Base-by-base conservation (phyloP, 192 early-diverging fungal species). In the Dispira simplex region DNA sequence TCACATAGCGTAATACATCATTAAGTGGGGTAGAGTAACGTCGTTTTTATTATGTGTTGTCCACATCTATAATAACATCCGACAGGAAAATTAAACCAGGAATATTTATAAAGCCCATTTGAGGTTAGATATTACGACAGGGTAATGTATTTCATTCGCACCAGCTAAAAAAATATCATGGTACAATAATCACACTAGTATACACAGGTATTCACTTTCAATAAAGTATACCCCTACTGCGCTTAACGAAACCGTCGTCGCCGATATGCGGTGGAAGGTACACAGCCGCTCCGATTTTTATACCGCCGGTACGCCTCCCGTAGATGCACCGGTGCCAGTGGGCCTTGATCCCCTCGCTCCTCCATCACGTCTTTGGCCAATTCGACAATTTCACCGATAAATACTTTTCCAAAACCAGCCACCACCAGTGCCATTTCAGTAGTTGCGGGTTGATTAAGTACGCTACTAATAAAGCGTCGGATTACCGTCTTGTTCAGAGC, bases 371-470 rank as follows among this genome's bases (percentile, higher is more conserved):
- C 81, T 10, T 84, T 73, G 0, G 91, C 91, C 85, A 65, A 76
- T 70, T 95, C 92, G 16, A 90, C 78, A 63, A 95, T 86, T 69
- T 95, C 89, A 25, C 90, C 92, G 5, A 95, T 83, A 78, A 90
- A 95, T 8, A 95, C 83, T 64, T 95, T 95, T 20, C 83, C 77
- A 56, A 90, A 90, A n/a, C 92, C 91, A 48, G 89, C 88, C 0
- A 93, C 81, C 6, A 93, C 87, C 73, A 92, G 85, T 0, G 83
- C 82, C 74, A 85, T 76, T 10, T 83, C 90, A 32, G 75, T 75
- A 12, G 81, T 83, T 43, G 82, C 75, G 65, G 83, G 83, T 68
- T 88, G 85, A 66, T 87, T 85, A n/a, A 88, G 67, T 16, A 88
- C 74, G 44, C 77, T 75, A 57, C 77, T 77, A 1, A 84, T 81